phyloP scores from a whole-genome alignment of 305 asterid genomes.

The Fraxinus baroniana region DNA sequence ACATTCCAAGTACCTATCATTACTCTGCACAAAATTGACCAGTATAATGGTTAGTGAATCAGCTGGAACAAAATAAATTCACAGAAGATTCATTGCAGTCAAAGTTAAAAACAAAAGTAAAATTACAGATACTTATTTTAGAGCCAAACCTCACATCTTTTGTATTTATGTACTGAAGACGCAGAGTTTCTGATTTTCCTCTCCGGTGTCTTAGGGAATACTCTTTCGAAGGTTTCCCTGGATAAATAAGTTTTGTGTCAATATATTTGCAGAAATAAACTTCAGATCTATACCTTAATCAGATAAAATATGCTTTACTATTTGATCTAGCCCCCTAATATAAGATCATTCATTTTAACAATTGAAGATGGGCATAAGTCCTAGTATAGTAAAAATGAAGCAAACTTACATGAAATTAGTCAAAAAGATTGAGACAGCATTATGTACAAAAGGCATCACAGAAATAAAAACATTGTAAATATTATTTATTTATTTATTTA shows the following conservation, averaged over 20 bases:
- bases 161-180: constrained; percentile 70
- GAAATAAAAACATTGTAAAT: constrained; percentile 1
- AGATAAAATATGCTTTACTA: background rate
- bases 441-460: background rate
- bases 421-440: background rate
- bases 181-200: constrained; percentile 88
- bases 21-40: constrained; percentile 48
- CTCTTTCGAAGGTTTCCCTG: constrained; percentile 53
- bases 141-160: constrained; percentile 91
- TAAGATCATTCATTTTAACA: background rate
- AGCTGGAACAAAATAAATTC: background rate
- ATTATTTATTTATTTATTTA: background rate
- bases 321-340: background rate
- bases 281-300: background rate
- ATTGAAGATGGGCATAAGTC: background rate
- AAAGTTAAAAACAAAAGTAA: constrained; percentile 2
- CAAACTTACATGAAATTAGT: background rate
- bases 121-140: constrained; percentile 19
- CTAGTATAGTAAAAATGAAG: background rate
- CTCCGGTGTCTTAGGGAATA: constrained; percentile 57
- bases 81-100: background rate
- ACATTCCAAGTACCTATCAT: constrained; percentile 91
- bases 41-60: background rate
- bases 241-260: constrained; percentile 23
- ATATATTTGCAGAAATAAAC: constrained; percentile 14